Evolutionary conservation across 1,139 yeast species (phyloP).

Genomic region (Sugiyamaella paludigena): DNA sequence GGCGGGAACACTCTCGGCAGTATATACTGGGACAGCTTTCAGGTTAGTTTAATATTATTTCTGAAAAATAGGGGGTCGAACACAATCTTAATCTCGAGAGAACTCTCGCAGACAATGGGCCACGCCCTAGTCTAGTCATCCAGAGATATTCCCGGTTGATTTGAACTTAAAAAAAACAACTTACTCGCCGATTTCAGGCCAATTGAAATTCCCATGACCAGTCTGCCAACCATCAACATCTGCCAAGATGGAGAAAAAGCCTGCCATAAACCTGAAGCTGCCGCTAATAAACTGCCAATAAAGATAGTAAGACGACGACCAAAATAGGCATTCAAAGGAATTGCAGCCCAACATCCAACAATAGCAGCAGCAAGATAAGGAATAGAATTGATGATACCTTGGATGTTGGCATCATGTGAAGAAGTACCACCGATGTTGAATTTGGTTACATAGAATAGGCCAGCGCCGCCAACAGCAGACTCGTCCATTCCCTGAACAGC

Average conservation of each 20-base stretch:
- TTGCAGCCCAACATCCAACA: conserved; percentile 70
- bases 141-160: too few species aligned
- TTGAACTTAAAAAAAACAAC: conserved; percentile 75
- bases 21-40: conserved; percentile 81
- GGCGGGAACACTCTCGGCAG: conserved; percentile 70
- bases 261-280: conserved; percentile 61
- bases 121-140: too few species aligned
- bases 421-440: conserved; percentile 49
- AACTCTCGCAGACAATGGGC: too few species aligned
- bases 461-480: conserved; percentile 80
- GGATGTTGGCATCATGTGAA: conserved; percentile 46
- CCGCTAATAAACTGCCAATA: conserved; percentile 54
- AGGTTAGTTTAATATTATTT: conserved; percentile 74
- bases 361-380: conserved; percentile 73
- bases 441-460: conserved; percentile 60
- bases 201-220: conserved; percentile 66
- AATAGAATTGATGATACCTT: conserved; percentile 73
- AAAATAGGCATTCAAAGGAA: conserved; percentile 52
- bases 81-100: too few species aligned
- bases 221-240: conserved; percentile 64
- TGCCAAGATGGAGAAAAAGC: conserved; percentile 57
- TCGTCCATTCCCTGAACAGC: conserved; percentile 93
- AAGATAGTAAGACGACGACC: conserved; percentile 67
- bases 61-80: conserved; percentile 70
- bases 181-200: conserved; percentile 63